phyloP scores from a whole-genome alignment of 495 filamentous ascomycete genomes.

The Penicillium cataractarum region DNA sequence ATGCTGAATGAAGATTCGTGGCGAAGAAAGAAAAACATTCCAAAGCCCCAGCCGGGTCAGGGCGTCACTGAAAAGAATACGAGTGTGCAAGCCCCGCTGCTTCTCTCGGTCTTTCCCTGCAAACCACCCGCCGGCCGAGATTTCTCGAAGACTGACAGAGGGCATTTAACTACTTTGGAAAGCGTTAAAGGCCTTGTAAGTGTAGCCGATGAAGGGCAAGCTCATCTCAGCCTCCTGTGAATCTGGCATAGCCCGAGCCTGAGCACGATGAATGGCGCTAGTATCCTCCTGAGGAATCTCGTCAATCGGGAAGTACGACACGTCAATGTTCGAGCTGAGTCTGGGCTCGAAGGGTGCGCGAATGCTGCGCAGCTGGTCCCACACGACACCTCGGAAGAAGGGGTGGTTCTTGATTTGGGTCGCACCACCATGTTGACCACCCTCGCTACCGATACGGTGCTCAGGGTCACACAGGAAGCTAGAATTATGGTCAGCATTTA shows the following conservation, averaged over 20 bases:
- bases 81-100: constrained; percentile 46
- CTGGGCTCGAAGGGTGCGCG: constrained; percentile 95
- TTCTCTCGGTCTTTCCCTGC: constrained; percentile 21
- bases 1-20: constrained; percentile 44
- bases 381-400: constrained; percentile 96
- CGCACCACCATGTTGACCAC: constrained; percentile 74
- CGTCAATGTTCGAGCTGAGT: constrained; percentile 88
- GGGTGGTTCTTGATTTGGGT: constrained; percentile 90
- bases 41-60: constrained; percentile 12
- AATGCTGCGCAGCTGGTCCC: constrained; percentile 87
- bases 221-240: constrained; percentile 82
- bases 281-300: constrained; percentile 95
- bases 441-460: constrained; percentile 70
- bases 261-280: constrained; percentile 66
- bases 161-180: constrained; percentile 51
- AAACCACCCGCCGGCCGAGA: constrained; percentile 6
- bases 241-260: constrained; percentile 64
- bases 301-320: constrained; percentile 98
- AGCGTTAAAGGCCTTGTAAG: constrained; percentile 97
- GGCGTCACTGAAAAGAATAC: constrained; percentile 21
- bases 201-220: constrained; percentile 96
- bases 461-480: constrained; percentile 92
- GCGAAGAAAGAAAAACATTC: constrained; percentile 25
- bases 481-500: not conserved
- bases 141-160: constrained; percentile 12